phyloP scores from a whole-genome alignment of 306 rosid genomes.

The Cucurbita moschata region DNA sequence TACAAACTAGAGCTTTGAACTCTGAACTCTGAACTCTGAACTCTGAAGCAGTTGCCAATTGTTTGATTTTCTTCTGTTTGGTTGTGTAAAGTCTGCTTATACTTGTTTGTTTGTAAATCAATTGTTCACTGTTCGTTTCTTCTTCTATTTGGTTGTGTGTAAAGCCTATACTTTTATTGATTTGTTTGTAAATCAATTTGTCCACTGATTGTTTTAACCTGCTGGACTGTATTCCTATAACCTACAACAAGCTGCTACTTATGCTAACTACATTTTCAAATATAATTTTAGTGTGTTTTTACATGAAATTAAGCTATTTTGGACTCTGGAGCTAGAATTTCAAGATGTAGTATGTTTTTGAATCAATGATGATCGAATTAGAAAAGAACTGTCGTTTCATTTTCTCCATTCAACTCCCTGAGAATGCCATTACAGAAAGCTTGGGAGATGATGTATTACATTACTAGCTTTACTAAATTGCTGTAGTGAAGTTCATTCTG shows the following conservation, averaged over 20 bases:
- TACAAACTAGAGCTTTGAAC: too few species aligned
- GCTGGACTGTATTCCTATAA: not conserved
- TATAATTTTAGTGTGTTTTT: not conserved
- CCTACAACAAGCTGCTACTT: not conserved
- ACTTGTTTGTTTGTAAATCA: not conserved
- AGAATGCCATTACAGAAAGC: too few species aligned
- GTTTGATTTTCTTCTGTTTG: not conserved
- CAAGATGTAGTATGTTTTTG: not conserved
- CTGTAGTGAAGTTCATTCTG: not conserved
- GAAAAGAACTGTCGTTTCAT: not conserved
- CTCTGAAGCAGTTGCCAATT: not conserved
- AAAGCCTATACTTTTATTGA: not conserved
- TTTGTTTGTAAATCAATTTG: not conserved
- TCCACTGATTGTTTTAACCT: not conserved
- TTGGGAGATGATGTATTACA: not conserved
- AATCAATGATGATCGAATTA: not conserved
- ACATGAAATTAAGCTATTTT: not conserved
- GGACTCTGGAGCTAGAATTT: not conserved
- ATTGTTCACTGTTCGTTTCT: not conserved
- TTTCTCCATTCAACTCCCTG: not conserved
- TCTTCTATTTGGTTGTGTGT: not conserved
- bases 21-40: too few species aligned
- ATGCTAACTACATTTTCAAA: too few species aligned
- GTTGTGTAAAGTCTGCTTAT: not conserved
- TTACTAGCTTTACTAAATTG: not conserved